These are phyloP conservation scores for Nyssa sinensis DNA, from an alignment of 148 eudicot genomes.

Conservation along the genomic window DNA sequence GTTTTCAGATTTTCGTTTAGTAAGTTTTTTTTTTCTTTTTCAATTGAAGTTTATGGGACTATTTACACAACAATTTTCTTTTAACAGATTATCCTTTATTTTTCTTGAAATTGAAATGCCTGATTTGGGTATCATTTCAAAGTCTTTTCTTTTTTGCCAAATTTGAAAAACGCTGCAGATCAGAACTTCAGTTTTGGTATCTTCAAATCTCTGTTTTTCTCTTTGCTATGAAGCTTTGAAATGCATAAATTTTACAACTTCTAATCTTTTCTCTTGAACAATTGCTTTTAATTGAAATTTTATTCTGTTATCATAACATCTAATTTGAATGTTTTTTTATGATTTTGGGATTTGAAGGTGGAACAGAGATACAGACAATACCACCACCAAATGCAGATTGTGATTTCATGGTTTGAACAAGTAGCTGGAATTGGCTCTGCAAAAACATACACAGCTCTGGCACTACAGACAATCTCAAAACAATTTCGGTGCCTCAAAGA, in stretches of 20 bases:
- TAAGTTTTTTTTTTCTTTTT: no score
- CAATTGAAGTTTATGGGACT: background rate
- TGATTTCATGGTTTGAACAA: slow-evolving; percentile 68
- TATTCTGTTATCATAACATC: background rate
- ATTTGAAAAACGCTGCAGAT: background rate
- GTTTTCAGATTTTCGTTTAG: no score
- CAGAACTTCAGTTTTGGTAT: background rate
- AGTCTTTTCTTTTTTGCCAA: background rate
- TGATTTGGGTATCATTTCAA: no score
- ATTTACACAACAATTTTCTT: no score
- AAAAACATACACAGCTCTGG: slow-evolving; percentile 73
- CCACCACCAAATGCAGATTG: slow-evolving; percentile 80
- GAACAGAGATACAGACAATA: slow-evolving; percentile 84
- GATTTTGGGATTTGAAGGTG: slow-evolving; percentile 40
- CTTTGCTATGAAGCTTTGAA: no score
- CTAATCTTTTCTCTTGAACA: background rate
- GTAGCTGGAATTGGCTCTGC: slow-evolving; percentile 75
- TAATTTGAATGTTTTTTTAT: no score
- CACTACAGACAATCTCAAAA: slow-evolving; percentile 71
- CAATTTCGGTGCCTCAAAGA: slow-evolving; percentile 78
- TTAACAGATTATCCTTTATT: no score
- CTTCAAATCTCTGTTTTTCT: background rate
- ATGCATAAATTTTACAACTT: no score
- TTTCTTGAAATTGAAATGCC: no score
- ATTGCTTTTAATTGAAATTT: background rate